A percentile compares a stretch with the other conserved stretches of the same genome.
Conservation (phyloP, 768 basidiomycete genomes). For the Dioszegia crocea region DNA sequence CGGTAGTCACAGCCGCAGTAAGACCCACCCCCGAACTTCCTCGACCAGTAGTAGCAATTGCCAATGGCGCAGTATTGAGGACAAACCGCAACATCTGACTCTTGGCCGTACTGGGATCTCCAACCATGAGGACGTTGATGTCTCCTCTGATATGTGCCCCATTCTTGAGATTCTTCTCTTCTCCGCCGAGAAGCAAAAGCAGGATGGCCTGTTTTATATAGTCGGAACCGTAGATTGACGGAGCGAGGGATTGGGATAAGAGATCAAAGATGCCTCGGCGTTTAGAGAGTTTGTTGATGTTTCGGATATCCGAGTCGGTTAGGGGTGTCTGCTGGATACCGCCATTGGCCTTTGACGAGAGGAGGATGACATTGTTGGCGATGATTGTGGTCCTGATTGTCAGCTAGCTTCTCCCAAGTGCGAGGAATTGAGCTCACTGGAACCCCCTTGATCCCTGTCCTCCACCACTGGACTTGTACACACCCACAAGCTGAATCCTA, state of each 20-base stretch:
- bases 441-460: conserved; percentile 80
- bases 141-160: conserved; percentile 99
- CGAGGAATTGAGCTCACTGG: conserved; percentile 60
- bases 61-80: conserved; percentile 88
- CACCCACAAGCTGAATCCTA: conserved; percentile 90
- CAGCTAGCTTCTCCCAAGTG: background rate
- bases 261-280: conserved; percentile 79
- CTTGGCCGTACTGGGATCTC: conserved; percentile 98
- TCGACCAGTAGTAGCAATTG: conserved; percentile 96
- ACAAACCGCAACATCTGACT: conserved; percentile 94
- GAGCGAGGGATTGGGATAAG: conserved; percentile 89
- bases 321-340: conserved; percentile 89
- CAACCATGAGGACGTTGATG: conserved; percentile 99
- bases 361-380: conserved; percentile 89
- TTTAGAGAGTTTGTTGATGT: conserved; percentile 89
- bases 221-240: conserved; percentile 94
- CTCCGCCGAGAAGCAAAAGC: conserved; percentile 87
- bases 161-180: conserved; percentile 95
- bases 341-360: conserved; percentile 90
- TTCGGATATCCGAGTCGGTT: conserved; percentile 89
- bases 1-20: conserved; percentile 96
- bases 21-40: conserved; percentile 99
- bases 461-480: conserved; percentile 89
- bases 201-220: conserved; percentile 92
- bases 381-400: conserved; percentile 74